Evolutionary conservation across 2,329 filamentous ascomycete species (phyloP), one percentile per base, ranked within the genome.

Genomic region (Alternaria infectoria): DNA sequence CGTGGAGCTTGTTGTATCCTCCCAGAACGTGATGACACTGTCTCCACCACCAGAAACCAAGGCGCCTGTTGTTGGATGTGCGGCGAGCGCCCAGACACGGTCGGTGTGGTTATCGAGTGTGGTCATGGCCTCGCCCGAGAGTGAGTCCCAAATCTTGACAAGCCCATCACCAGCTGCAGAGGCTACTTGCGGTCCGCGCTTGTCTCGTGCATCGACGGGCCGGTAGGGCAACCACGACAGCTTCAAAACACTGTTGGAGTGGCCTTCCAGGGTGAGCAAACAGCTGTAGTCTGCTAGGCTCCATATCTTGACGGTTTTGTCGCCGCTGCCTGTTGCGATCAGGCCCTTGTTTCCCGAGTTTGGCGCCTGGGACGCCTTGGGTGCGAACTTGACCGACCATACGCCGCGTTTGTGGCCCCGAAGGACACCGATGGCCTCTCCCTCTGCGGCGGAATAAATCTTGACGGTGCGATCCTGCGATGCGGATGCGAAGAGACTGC

Each of bases 61-160:
- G 54, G 89, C 89, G 73, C 94, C 85, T 4, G 82, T 83, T n/a
- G 74, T 68, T 54, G 74, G 75, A 49, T 95, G 86, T 11, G 93
- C 88, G 5, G 93, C 88, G 17, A 98, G 83, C 0, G 93, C 93
- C 94, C 94, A 97, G 1, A 98, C 94, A 61, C 96, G 89, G 81
- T 99, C 96, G 72, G 93, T 93, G 79, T 99, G 96, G 81, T 98
- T 98, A 81, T 99, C 96, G 5, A 99, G 86, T 0, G 96, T 99
- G 68, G 91, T 91, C 69, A 94, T 93, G 3, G 90, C 86, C 79
- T 98, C 96, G 50, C 94, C 93, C 2, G 87, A 90, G 75, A 91
- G 91, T 12, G 92, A 91, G 71, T 97, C 93, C 96, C 96, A 99
- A 30, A 99, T 89, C 81, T 98, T 99, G 62, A 99, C 93, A 4